A percentile compares a stretch with the other conserved stretches of the same genome.
phyloP scores from a whole-genome alignment of 2,329 filamentous ascomycete genomes.

The Cercospora sojina region DNA sequence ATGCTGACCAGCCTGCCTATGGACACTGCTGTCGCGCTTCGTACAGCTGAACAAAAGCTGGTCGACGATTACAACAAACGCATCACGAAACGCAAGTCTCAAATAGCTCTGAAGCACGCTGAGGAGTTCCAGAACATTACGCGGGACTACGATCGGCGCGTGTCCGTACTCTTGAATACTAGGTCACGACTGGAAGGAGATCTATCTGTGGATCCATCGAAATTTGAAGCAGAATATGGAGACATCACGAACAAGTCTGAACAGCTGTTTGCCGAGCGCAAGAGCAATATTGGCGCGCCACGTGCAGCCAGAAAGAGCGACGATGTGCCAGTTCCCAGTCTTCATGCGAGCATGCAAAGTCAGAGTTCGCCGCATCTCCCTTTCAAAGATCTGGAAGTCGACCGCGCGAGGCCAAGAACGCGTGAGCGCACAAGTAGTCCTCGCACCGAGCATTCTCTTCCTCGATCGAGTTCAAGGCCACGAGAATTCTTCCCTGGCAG shows the following conservation, averaged over 20 bases:
- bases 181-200: slow-evolving; percentile 36
- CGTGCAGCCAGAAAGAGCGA: slow-evolving; percentile 17
- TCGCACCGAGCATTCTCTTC: slow-evolving; percentile 29
- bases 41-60: slow-evolving; percentile 36
- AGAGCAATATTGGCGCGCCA: slow-evolving; percentile 20
- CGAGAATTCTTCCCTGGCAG: slow-evolving; percentile 19
- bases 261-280: slow-evolving; percentile 30
- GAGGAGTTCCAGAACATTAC: slow-evolving; percentile 37
- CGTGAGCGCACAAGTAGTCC: slow-evolving; percentile 28
- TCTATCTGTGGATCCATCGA: slow-evolving; percentile 35
- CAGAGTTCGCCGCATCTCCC: slow-evolving; percentile 1
- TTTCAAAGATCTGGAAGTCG: background rate
- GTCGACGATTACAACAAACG: slow-evolving; percentile 37
- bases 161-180: slow-evolving; percentile 35
- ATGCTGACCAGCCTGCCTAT: slow-evolving; percentile 30
- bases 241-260: slow-evolving; percentile 31
- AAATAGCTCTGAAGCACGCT: slow-evolving; percentile 40
- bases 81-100: slow-evolving; percentile 38
- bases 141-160: slow-evolving; percentile 37
- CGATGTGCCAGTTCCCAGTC: background rate
- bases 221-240: slow-evolving; percentile 37
- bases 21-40: slow-evolving; percentile 30
- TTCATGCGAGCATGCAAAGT: background rate
- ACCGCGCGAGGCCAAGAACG: background rate
- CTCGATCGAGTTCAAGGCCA: slow-evolving; percentile 27